Base-by-base conservation (phyloP, 345 rosid genomes). In the Eucalyptus coolabah region DNA sequence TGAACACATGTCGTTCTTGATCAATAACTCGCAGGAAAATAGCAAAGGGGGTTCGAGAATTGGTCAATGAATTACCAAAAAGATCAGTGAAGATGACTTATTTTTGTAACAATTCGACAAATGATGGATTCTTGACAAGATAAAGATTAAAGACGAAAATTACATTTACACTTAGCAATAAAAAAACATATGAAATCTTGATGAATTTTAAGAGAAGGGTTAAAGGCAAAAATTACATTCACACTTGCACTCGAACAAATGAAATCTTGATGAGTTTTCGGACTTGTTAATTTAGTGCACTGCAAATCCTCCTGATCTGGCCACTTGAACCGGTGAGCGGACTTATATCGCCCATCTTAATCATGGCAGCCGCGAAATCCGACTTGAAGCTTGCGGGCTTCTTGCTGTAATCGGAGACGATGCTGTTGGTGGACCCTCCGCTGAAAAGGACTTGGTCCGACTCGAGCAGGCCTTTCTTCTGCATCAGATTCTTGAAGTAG, bases 381-480 rank as follows among this genome's bases (percentile, higher is more conserved):
- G 89, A 34, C 87, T 67, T 40, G 88, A 94, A 94, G 34, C 85
- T 83, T 19, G 92, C 89, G 7, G 93, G 94, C 28, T 85, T 90
- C 87, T 87, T 93, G 88, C 94, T 92, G 72, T 94, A 92, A 18
- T 92, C 93, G 4, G 90, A 32, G 45, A 95, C 95, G 51, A 94
- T 91, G 87, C 89, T 88, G 28, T 93, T 93, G 1, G 96, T 92
- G 49, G 94, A 91, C 13, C 94, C 94, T 24, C 94, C 96, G 26
- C 88, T 90, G 81, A 92, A 93, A 49, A 95, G 91, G 32, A 91
- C 92, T 49, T 95, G 97, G 85, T 96, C 97, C 3, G 90, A 89
- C 34, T 63, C 67, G 8, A 96, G 91, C 49, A 95, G 95, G 77
- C 98, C 96, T 88, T 93, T 93, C 93, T 92, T 94, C 77, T 92